Evolutionary conservation across 2,329 filamentous ascomycete species (phyloP).

Genomic region (Cercospora citrullina): DNA sequence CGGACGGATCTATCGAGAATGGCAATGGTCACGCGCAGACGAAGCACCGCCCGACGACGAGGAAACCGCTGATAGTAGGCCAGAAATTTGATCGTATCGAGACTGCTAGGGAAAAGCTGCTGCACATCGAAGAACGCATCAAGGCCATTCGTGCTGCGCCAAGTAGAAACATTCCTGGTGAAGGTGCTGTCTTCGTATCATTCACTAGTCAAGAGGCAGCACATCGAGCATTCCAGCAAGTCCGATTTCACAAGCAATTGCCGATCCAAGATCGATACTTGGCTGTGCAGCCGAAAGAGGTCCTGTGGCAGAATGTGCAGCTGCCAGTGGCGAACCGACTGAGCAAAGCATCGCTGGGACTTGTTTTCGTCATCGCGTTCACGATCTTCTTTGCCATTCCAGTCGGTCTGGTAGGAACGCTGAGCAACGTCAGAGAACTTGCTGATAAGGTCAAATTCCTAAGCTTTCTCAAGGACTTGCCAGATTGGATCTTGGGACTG

Average conservation of each 20-base stretch:
- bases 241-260: conserved; percentile 36
- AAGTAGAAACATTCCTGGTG: conserved; percentile 59
- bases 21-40: conserved; percentile 29
- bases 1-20: conserved; percentile 17
- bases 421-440: conserved; percentile 39
- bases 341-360: conserved; percentile 34
- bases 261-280: conserved; percentile 46
- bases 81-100: conserved; percentile 91
- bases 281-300: conserved; percentile 48
- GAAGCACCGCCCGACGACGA: conserved; percentile 63
- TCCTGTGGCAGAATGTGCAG: conserved; percentile 50
- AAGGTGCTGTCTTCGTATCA: conserved; percentile 81
- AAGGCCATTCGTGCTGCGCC: conserved; percentile 58
- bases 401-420: conserved; percentile 37
- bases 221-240: conserved; percentile 73
- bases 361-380: conserved; percentile 38
- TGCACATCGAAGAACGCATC: conserved; percentile 70
- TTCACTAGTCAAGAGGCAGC: conserved; percentile 80
- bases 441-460: conserved; percentile 34
- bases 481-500: conserved; percentile 34
- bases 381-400: conserved; percentile 43
- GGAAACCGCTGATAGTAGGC: conserved; percentile 67
- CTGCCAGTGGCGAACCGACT: conserved; percentile 37
- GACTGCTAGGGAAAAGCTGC: conserved; percentile 74
- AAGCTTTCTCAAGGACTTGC: conserved; percentile 36